These are phyloP conservation scores for Clavaria fumosa DNA, from an alignment of 768 basidiomycete species.

Conservation along the genomic window DNA sequence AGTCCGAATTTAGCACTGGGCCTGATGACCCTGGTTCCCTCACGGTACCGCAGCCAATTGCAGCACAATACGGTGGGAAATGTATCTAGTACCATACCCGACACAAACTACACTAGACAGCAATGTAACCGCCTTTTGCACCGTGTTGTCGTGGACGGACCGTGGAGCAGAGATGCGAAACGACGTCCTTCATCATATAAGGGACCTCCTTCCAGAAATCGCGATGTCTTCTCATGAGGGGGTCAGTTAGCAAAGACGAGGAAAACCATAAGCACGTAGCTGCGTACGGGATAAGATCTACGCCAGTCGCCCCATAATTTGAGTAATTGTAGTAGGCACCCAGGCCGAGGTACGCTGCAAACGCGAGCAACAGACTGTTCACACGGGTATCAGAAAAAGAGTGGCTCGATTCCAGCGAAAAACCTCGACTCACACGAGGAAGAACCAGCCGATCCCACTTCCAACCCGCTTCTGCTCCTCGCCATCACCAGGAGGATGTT, in stretches of 20 bases:
- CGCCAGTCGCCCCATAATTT: constrained; percentile 71
- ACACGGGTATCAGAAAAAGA: constrained; percentile 4
- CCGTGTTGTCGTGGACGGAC: constrained; percentile 51
- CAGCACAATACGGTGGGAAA: too few relatives aligned
- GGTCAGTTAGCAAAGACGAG: constrained; percentile 3
- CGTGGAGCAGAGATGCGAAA: constrained; percentile 60
- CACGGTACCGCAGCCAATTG: too few relatives aligned
- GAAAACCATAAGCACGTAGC: not conserved
- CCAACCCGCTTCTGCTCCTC: constrained; percentile 30
- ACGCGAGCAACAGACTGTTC: constrained; percentile 43
- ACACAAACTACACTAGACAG: constrained; percentile 41
- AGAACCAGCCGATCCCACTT: constrained; percentile 80
- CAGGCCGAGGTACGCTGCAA: constrained; percentile 55
- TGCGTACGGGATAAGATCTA: constrained; percentile 70
- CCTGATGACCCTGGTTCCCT: too few relatives aligned
- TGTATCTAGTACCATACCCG: too few relatives aligned
- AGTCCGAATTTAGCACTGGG: too few relatives aligned
- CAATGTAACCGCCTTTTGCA: constrained; percentile 58
- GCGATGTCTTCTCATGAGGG: constrained; percentile 41
- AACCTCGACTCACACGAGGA: constrained; percentile 47
- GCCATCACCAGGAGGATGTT: constrained; percentile 6
- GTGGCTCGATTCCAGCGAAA: not conserved
- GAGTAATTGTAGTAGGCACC: constrained; percentile 85
- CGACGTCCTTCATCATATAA: constrained; percentile 66
- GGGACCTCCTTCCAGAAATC: constrained; percentile 88